A percentile compares a stretch with the other conserved stretches of the same genome.
These are phyloP conservation scores for Teratosphaeria gauchensis DNA, from an alignment of 2,329 filamentous ascomycete genomes.

Conservation along the genomic window DNA sequence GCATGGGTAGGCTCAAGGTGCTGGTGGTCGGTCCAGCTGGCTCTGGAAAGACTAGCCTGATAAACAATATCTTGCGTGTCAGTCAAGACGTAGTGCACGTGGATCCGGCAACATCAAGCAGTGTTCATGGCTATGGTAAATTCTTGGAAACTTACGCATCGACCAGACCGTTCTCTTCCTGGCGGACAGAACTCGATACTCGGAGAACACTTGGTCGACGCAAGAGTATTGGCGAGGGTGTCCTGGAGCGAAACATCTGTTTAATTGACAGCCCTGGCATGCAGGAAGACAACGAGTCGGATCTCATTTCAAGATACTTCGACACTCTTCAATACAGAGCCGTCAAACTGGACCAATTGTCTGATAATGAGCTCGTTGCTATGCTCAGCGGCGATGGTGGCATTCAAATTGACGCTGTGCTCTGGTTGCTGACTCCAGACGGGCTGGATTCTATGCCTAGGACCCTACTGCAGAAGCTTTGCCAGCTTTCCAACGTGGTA, in stretches of 20 bases:
- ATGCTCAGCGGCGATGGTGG: slow-evolving; percentile 75
- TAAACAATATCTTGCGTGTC: slow-evolving; percentile 75
- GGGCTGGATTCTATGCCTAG: neutral
- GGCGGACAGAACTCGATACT: slow-evolving; percentile 76
- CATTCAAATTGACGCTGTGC: slow-evolving; percentile 70
- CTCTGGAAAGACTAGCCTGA: slow-evolving; percentile 78
- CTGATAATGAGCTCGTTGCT: slow-evolving; percentile 64
- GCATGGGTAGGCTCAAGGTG: slow-evolving; percentile 79
- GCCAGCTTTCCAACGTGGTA: slow-evolving; percentile 70
- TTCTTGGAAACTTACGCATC: slow-evolving; percentile 37
- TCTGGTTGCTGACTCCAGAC: slow-evolving; percentile 70
- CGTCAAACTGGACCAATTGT: slow-evolving; percentile 51
- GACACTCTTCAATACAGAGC: slow-evolving; percentile 58
- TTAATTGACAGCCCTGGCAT: slow-evolving; percentile 79
- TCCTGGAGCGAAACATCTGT: slow-evolving; percentile 85
- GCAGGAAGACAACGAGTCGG: slow-evolving; percentile 41
- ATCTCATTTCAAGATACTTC: slow-evolving; percentile 46
- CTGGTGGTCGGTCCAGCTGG: slow-evolving; percentile 72
- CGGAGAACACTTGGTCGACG: slow-evolving; percentile 50
- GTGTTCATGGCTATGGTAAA: neutral
- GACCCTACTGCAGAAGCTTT: slow-evolving; percentile 36
- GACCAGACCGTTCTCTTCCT: slow-evolving; percentile 62
- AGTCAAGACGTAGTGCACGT: slow-evolving; percentile 93
- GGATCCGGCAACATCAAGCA: slow-evolving; percentile 43
- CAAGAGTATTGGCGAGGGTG: slow-evolving; percentile 63